Conservation (phyloP, 345 rosid genomes). For the Eucalyptus grandis region DNA sequence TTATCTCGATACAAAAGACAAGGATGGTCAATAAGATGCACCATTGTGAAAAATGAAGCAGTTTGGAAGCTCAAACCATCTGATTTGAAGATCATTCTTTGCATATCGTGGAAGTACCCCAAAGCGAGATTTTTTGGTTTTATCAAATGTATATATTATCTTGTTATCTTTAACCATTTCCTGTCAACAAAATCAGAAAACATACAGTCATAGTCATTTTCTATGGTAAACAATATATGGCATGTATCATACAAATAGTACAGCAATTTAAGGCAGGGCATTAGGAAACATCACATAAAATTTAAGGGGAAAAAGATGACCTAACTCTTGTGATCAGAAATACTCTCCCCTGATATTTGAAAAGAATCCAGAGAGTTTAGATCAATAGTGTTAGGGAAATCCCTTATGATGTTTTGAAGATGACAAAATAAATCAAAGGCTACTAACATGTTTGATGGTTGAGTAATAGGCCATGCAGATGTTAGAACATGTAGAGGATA, state of each 20-base stretch:
- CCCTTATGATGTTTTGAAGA: too few relatives aligned
- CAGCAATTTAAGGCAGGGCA: background rate
- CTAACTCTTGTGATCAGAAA: background rate
- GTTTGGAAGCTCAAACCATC: slow-evolving; percentile 99
- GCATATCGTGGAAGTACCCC: slow-evolving; percentile 93
- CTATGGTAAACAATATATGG: background rate
- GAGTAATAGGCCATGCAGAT: too few relatives aligned
- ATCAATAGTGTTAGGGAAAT: too few relatives aligned
- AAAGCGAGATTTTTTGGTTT: slow-evolving; percentile 71
- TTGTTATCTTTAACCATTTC: slow-evolving; percentile 92
- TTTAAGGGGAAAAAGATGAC: background rate
- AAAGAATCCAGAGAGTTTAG: background rate
- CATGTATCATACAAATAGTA: too few relatives aligned
- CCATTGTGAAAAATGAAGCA: slow-evolving; percentile 95
- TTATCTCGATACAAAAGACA: background rate
- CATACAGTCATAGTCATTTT: background rate
- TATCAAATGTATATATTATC: slow-evolving; percentile 65
- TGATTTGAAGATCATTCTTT: slow-evolving; percentile 62
- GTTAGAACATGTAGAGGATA: too few relatives aligned
- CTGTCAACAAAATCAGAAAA: slow-evolving; percentile 16
- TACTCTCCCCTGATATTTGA: background rate
- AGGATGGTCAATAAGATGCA: slow-evolving; percentile 3
- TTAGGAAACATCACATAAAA: background rate
- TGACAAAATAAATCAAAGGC: too few relatives aligned
- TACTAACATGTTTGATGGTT: too few relatives aligned